Evolutionary conservation across 1,284 basidiomycete genomes (phyloP).

Genomic region (Irpex rosettiformis): DNA sequence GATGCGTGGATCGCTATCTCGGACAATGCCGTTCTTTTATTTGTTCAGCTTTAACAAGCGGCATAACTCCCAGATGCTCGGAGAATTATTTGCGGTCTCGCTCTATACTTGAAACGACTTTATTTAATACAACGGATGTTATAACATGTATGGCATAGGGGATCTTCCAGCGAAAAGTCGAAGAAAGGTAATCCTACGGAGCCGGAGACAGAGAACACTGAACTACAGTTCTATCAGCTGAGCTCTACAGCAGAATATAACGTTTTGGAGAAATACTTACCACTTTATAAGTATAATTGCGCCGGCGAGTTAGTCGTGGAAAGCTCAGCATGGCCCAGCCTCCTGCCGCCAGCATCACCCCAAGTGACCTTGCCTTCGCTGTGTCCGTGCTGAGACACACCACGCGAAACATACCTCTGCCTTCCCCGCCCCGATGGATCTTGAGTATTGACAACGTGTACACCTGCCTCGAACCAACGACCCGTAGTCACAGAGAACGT

Average conservation of each 20-base stretch:
- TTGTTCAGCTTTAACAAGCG: too few species aligned
- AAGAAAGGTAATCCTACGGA: too few species aligned
- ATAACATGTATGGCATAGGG: too few species aligned
- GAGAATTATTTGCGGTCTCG: too few species aligned
- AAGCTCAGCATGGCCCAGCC: background rate
- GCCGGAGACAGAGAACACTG: too few species aligned
- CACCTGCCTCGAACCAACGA: background rate
- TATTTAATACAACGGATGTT: too few species aligned
- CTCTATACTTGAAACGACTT: too few species aligned
- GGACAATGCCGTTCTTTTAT: background rate
- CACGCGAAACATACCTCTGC: background rate
- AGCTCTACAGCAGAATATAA: too few species aligned
- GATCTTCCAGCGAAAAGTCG: too few species aligned
- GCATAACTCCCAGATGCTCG: too few species aligned
- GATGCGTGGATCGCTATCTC: background rate
- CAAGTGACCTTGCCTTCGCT: background rate
- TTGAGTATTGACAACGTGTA: background rate
- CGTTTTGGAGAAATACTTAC: too few species aligned
- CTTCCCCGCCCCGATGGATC: background rate
- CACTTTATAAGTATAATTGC: background rate
- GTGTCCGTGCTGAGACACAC: background rate
- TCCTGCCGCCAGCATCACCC: background rate
- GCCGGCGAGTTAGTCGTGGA: background rate
- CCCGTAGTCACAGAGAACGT: conserved; percentile 24
- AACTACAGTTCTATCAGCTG: too few species aligned